Conservation (phyloP, 2,329 filamentous ascomycete genomes). For the Diaporthe helianthi region DNA sequence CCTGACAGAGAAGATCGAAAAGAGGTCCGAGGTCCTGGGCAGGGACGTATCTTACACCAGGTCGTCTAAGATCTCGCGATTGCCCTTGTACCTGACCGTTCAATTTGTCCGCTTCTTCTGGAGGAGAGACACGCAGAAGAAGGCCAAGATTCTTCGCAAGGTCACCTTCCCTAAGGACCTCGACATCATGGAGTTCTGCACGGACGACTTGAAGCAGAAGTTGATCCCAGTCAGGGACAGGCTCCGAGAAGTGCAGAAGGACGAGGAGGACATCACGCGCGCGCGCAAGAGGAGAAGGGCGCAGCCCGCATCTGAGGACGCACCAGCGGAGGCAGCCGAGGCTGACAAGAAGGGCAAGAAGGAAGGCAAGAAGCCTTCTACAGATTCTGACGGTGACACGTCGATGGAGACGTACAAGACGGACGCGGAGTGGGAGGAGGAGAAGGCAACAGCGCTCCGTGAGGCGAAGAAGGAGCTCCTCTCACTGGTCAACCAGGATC, state of each 20-base stretch:
- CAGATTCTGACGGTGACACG: conserved; percentile 68
- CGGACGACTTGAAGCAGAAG: conserved; percentile 82
- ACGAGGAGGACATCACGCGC: conserved; percentile 91
- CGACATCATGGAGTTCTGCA: conserved; percentile 94
- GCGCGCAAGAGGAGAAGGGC: conserved; percentile 90
- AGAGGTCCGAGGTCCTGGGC: conserved; percentile 78
- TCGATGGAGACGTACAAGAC: conserved; percentile 89
- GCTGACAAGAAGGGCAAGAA: conserved; percentile 56
- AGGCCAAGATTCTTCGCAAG: conserved; percentile 99
- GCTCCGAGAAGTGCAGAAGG: conserved; percentile 92
- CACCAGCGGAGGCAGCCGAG: conserved; percentile 40
- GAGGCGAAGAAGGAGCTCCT: conserved; percentile 88
- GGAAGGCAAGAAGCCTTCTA: conserved; percentile 46
- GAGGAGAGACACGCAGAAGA: conserved; percentile 94
- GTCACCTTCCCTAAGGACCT: conserved; percentile 95
- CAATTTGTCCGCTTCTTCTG: conserved; percentile 99
- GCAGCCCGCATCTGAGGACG: conserved; percentile 44
- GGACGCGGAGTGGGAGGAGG: conserved; percentile 89
- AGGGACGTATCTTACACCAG: conserved; percentile 88
- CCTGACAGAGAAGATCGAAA: conserved; percentile 89
- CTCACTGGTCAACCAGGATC: conserved; percentile 75
- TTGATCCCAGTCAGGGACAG: conserved; percentile 94
- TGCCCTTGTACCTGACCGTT: conserved; percentile 94
- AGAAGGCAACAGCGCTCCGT: conserved; percentile 77
- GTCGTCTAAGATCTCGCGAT: conserved; percentile 83